Evolutionary conservation across 2,329 filamentous ascomycete genomes (phyloP), one percentile per base, ranked within the genome.

Genomic region (Botryotinia globosa): DNA sequence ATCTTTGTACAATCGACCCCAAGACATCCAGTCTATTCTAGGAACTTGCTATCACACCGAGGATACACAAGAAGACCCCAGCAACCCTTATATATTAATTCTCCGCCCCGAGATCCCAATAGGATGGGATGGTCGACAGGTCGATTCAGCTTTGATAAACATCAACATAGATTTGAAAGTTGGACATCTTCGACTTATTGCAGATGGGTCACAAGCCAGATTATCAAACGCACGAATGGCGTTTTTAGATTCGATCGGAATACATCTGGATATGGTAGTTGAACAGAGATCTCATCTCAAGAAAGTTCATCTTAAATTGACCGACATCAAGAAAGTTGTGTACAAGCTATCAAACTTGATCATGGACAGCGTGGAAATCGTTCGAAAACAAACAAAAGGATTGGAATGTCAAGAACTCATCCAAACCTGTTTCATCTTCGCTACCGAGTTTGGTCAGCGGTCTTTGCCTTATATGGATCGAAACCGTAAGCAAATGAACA

Each of bases 341-440:
- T 98, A 97, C 85, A 97, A 97, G 82, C 87, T 99, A 61, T 97
- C 94, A 69, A 98, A 98, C 83, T 94, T 94, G 10, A 98, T 99
- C 82, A 98, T 99, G 94, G 95, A 98, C 82, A 98, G 94, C 80
- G 96, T 99, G 62, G 94, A 97, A 80, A 94, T 93, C 75, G 96
- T 99, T 76, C 89, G 94, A 75, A 90, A 90, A 77, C 95, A 99
- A 82, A 94, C 94, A 1, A 87, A 88, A 73, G 93, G 91, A 14
- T 88, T 95, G 76, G 92, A 96, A 76, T 97, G 95, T 80, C 94
- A 97, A 78, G 96, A 99, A 79, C 88, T 99, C 44, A 96, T 99
- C 75, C 96, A 99, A 82, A 97, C 94, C 8, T 99, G 95, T 83
- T 99, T 98, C 81, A 92, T 97, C 58, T 99, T 98, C 79, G 96